Evolutionary conservation across 202 grass and related monocot species (phyloP).

Genomic region (Carex sylvatica): DNA sequence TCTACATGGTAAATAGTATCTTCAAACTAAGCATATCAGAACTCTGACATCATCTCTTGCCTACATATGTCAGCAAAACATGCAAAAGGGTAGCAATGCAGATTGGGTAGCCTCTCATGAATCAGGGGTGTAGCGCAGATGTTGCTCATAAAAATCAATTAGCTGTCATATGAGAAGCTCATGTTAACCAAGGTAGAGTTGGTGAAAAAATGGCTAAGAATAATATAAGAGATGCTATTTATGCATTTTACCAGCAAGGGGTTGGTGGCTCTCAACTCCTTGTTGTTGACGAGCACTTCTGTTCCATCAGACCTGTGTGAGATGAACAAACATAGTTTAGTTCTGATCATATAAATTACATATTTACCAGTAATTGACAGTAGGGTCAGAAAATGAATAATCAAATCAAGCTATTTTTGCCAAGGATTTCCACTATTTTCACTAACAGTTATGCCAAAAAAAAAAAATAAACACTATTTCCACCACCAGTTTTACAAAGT

Average conservation of each 20-base stretch:
- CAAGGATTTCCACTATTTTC: too few species aligned
- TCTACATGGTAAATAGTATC: background rate
- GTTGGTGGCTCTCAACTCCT: constrained; percentile 63
- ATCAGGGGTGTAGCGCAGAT: constrained; percentile 72
- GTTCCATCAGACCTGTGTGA: constrained; percentile 66
- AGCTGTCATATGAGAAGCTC: constrained; percentile 56
- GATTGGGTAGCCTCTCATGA: constrained; percentile 30
- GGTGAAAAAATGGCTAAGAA: background rate
- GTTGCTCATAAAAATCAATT: constrained; percentile 93
- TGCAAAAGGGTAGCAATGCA: background rate
- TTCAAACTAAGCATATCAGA: background rate
- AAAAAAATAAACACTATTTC: background rate
- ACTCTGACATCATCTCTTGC: background rate
- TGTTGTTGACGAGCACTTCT: constrained; percentile 73
- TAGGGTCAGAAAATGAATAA: background rate
- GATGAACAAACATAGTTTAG: background rate
- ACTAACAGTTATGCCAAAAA: background rate
- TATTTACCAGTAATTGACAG: background rate
- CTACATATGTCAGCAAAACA: background rate
- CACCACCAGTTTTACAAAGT: background rate
- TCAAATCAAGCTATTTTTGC: too few species aligned
- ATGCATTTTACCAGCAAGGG: constrained; percentile 67
- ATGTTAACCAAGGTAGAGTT: constrained; percentile 21
- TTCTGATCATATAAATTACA: background rate
- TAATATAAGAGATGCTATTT: background rate